Base-by-base conservation (phyloP, 441 rosid genomes). In the Erysimum cheiri region DNA sequence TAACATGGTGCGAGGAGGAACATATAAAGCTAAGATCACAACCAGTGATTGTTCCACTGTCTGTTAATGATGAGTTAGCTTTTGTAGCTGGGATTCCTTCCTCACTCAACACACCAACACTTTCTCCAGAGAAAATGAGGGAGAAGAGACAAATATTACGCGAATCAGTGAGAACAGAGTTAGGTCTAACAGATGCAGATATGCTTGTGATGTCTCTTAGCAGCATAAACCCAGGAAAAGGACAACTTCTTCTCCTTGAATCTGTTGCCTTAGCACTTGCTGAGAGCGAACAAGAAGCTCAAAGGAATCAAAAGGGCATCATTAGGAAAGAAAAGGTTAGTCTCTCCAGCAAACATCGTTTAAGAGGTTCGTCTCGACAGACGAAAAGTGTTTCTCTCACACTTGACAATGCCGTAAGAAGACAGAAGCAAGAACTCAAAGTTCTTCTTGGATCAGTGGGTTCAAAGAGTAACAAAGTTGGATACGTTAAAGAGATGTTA, bases 371-470 rank as follows among this genome's bases (percentile, higher is more conserved):
- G 80, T 70, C 90, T 35, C 85, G 76, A 57, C 84, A 74, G 57
- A 41, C 76, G 24, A 74, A 71, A 57, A 28, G 81, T 65, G 41
- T 66, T 49, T 56, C 77, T 65, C 59, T 48, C 70, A 60, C 71
- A 59, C 46, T 54, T 49, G 72, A 73, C 57, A 53, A 60, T 50
- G 49, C 14, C 4, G 31, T 17, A 48, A 72, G 55, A 63, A 74
- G 40, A 15, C 76, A 70, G 72, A 77, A 78, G 70, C 87, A 76
- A 60, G 64, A 70, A 56, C 89, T 87, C 60, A 94, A 90, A 80
- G 62, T 92, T 80, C 97, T 94, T 46, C 80, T 94, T 47, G 99
- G 99, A 60, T 94, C 99, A 62, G 97, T 94, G 69, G 99, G 97
- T 70, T 94, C 96, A 22, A 94, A 94, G 82, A 94, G 99, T 85